Conservation (phyloP, 2,329 filamentous ascomycete species). For the Pseudopyrenochaeta lycopersici region DNA sequence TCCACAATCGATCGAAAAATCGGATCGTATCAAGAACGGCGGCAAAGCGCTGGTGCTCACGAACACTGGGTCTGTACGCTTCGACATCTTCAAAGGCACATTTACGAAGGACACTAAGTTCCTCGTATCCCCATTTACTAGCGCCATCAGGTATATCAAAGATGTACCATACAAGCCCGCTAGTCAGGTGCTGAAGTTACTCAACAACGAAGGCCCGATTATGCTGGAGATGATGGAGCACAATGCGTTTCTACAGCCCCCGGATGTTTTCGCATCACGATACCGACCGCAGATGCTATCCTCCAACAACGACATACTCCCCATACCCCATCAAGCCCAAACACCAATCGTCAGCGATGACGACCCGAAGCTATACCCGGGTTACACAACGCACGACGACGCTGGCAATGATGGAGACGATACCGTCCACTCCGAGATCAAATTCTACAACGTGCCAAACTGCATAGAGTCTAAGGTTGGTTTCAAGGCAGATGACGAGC, state of each 20-base stretch:
- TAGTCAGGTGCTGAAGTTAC: slow-evolving; percentile 68
- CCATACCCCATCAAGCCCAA: slow-evolving; percentile 16
- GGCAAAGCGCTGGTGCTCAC: slow-evolving; percentile 76
- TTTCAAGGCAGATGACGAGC: slow-evolving; percentile 57
- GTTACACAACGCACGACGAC: slow-evolving; percentile 92
- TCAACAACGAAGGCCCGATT: slow-evolving; percentile 67
- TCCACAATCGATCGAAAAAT: slow-evolving; percentile 68
- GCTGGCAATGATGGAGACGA: slow-evolving; percentile 87
- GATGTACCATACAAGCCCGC: slow-evolving; percentile 84
- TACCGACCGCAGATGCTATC: slow-evolving; percentile 29
- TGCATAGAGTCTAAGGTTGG: slow-evolving; percentile 75
- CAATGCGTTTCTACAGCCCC: slow-evolving; percentile 53
- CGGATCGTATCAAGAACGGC: slow-evolving; percentile 53
- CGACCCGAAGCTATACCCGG: slow-evolving; percentile 63
- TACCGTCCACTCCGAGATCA: slow-evolving; percentile 78
- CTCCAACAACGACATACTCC: slow-evolving; percentile 4
- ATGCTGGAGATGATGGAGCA: slow-evolving; percentile 43
- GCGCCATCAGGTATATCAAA: slow-evolving; percentile 77
- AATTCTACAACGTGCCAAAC: slow-evolving; percentile 82
- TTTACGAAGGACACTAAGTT: slow-evolving; percentile 91
- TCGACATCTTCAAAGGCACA: slow-evolving; percentile 91
- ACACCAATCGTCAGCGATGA: slow-evolving; percentile 8
- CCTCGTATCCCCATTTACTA: slow-evolving; percentile 87
- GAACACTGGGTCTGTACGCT: slow-evolving; percentile 92
- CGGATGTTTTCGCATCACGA: slow-evolving; percentile 52